Evolutionary conservation across 805 yeast genomes (phyloP).

Genomic region (Komagataella phaffii): DNA sequence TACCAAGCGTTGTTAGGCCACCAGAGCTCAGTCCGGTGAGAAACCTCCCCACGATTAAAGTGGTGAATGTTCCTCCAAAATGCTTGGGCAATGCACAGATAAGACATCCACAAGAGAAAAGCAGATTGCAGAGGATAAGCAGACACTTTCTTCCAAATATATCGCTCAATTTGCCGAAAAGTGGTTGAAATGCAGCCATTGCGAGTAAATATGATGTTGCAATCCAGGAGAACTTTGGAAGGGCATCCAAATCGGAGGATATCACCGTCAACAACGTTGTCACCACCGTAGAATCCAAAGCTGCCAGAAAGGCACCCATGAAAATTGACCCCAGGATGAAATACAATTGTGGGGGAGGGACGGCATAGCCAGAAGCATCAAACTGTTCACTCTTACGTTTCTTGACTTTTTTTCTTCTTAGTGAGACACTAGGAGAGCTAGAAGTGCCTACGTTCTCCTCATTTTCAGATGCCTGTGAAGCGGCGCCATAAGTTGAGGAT

Average conservation of each 20-base stretch:
- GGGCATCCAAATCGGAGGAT: slow-evolving; percentile 54
- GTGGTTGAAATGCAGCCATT: slow-evolving; percentile 62
- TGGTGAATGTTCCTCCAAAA: slow-evolving; percentile 17
- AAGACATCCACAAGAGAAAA: slow-evolving; percentile 45
- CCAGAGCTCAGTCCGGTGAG: slow-evolving; percentile 89
- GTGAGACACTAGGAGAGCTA: background rate
- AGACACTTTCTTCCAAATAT: slow-evolving; percentile 53
- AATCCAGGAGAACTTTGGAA: slow-evolving; percentile 57
- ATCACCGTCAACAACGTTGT: slow-evolving; percentile 52
- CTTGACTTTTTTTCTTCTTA: background rate
- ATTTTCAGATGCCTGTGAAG: background rate
- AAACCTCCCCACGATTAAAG: slow-evolving; percentile 44
- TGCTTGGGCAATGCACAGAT: slow-evolving; percentile 36
- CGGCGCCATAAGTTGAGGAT: background rate
- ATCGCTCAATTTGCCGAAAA: slow-evolving; percentile 59
- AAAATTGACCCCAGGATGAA: slow-evolving; percentile 28
- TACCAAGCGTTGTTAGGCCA: slow-evolving; percentile 65
- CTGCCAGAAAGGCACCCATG: slow-evolving; percentile 40
- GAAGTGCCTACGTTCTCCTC: background rate
- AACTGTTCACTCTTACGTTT: background rate
- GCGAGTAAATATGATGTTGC: slow-evolving; percentile 60
- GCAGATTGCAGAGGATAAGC: slow-evolving; percentile 33
- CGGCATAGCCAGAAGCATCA: slow-evolving; percentile 1
- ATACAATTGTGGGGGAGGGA: slow-evolving; percentile 14
- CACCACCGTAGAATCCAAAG: slow-evolving; percentile 56